Evolutionary conservation across 2,329 filamentous ascomycete genomes (phyloP).

Genomic region (Fusarium subtropicale): DNA sequence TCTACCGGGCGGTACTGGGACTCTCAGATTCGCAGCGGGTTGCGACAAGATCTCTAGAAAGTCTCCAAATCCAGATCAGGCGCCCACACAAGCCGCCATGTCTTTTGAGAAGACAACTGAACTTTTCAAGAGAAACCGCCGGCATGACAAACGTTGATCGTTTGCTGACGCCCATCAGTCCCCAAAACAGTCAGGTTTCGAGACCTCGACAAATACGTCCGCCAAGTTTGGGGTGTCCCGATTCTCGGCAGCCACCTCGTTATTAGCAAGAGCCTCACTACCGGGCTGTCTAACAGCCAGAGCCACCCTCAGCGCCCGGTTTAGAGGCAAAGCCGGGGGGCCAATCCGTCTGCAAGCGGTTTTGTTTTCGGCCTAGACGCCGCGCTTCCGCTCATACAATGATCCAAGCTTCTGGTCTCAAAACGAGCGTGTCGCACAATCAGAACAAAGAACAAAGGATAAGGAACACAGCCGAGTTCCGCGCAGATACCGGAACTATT

Average conservation of each 20-base stretch:
- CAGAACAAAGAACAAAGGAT: too few species aligned
- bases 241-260: neutral
- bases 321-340: neutral
- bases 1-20: neutral
- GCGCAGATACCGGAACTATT: neutral
- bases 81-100: neutral
- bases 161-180: neutral
- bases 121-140: neutral
- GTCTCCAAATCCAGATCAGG: neutral
- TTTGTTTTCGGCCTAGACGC: neutral
- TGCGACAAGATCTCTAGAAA: neutral
- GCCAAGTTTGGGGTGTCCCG: neutral
- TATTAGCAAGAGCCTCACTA: neutral
- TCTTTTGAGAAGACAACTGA: neutral
- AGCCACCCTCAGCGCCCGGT: neutral
- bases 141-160: neutral
- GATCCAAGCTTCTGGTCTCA: neutral
- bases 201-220: neutral
- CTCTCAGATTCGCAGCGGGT: neutral
- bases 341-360: neutral
- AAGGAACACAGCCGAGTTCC: neutral
- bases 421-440: neutral
- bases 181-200: neutral
- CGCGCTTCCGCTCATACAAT: neutral
- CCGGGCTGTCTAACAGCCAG: neutral